Base-by-base conservation (phyloP, 306 rosid species). In the Cotoneaster glaucophyllus region DNA sequence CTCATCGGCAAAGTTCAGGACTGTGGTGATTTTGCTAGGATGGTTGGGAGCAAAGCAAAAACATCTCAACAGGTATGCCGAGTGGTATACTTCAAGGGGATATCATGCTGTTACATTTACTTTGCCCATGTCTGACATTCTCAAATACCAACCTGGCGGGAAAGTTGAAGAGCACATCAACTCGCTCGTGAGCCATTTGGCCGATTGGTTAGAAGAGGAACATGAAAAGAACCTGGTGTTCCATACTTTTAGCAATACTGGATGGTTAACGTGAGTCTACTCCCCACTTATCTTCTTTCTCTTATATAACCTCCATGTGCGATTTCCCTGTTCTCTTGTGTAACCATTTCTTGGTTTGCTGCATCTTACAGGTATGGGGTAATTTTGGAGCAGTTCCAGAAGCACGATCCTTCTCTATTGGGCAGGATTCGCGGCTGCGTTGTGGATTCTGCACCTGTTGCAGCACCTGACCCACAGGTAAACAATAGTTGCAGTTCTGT, bases 41-140 rank as follows among this genome's bases (percentile, higher is more conserved):
- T 95, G 99, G 99, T 75, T 95, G 84, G 99, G 99, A 73, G 93
- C 99, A n/a, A 95, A 85, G 87, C 99, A 95, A 79, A 95, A 82
- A 61, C 99, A 95, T 87, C 86, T 95, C 31, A 88, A 74, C 78
- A 90, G 83, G 78, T 95, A 95, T 69, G 99, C 99, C 0, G 99
- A 95, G 64, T 92, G 97, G 98, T 95, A 95, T 69, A 90, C 96
- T 71, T 90, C 99, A 6, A 90, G 83, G 78, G 97, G 97, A 25
- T 95, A 79, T 88, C 93, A 95, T 84, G 99, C 73, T 64, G 83
- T 95, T 82, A 95, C 97, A 19, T 92, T 92, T 76, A 92, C 97
- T n/a, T 80, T 90, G 79, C 97, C 97, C n/a, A 89, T 95, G 93
- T 50, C 85, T n/a, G 97, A 95, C 74, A 75, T 95, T 52, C 82